Evolutionary conservation across 371 early-diverging fungal genomes (phyloP).

Genomic region (Batkoa obscura): DNA sequence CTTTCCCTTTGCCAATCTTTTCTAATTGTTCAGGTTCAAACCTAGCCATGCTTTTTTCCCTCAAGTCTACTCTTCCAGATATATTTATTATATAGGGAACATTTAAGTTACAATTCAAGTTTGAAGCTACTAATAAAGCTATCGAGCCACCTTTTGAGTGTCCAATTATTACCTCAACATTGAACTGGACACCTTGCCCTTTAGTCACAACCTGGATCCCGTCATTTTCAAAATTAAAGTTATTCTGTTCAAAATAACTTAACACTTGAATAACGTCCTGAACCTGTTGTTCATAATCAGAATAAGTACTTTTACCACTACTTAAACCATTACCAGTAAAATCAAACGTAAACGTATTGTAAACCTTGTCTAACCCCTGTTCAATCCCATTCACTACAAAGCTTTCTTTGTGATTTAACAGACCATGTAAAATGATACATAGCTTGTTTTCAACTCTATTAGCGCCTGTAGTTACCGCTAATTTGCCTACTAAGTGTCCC

Average conservation of each 20-base stretch:
- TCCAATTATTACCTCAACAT: background rate
- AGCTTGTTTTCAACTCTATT: no score
- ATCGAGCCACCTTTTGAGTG: slow-evolving; percentile 3
- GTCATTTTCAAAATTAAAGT: no score
- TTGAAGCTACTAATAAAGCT: background rate
- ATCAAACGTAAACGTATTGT: background rate
- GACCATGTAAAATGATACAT: background rate
- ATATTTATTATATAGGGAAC: background rate
- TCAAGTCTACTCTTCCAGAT: background rate
- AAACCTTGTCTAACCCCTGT: background rate
- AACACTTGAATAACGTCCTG: background rate
- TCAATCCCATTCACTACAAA: background rate
- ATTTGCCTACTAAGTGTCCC: no score
- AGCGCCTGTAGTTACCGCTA: no score
- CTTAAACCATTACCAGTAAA: background rate
- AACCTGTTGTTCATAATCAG: background rate
- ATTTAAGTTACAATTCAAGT: background rate
- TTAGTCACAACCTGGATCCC: no score
- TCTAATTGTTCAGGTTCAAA: background rate
- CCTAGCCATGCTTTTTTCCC: background rate
- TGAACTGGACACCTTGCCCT: no score
- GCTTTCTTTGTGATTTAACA: background rate
- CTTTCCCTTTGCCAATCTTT: background rate
- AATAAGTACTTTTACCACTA: background rate
- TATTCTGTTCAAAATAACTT: background rate